Evolutionary conservation across 176 grass and related monocot genomes (phyloP), one percentile per base, ranked within the genome.

Genomic region (Poa annua): DNA sequence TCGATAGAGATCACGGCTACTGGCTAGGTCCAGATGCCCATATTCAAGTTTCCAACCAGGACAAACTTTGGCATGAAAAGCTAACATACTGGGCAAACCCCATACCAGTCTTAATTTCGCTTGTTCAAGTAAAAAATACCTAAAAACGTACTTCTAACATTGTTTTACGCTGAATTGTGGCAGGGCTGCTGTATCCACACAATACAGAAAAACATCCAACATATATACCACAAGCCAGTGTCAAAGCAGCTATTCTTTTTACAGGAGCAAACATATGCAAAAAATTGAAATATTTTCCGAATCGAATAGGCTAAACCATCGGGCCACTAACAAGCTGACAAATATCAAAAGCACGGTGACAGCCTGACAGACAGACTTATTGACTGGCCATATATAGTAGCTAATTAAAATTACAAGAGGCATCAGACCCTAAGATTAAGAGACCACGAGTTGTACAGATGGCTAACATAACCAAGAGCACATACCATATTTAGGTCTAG

Each of bases 391-490:
- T n/a, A n/a, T n/a, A n/a, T 51, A 77, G 29, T 45, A 63, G 38
- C 71, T 77, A 89, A 88, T 78, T 64, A 67, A 24, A 77, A 70
- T 85, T 74, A 87, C 78, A 84, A 69, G 77, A 91, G 75, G 66
- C 61, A 80, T 83, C 80, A 71, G 13, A 83, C 66, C 41, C 70
- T 73, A 84, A 74, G 80, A 84, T 65, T 65, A 76, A 77, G 66
- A 38, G 22, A 73, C 5, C 57, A 66, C 25, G 68, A 73, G 38
- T 74, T 68, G 75, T 83, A 81, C 75, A 92, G 54, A 82, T 66
- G 83, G 45, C 80, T 86, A 89, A 24, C 60, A 80, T 14, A 59
- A 77, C 63, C 69, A 32, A 50, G 24, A 56, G 61, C 7, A 70
- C 33, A 39, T 50, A 84, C 9, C 14, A 20, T 71, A 54, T 79